Evolutionary conservation across 345 rosid species (phyloP), one percentile per base, ranked within the genome.

Genomic region (Brassica incana): DNA sequence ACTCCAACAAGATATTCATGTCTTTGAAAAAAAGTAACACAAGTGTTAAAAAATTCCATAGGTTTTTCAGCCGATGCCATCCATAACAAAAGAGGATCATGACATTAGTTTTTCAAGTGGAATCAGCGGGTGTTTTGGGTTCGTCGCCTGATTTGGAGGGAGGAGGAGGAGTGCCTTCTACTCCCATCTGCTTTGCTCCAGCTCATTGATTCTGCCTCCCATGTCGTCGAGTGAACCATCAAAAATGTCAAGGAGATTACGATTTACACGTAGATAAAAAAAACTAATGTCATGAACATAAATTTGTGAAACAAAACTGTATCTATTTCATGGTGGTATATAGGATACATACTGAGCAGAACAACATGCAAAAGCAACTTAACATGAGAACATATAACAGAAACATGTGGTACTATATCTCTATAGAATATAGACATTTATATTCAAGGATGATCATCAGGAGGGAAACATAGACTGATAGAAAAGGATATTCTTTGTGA

Each of bases 181-280:
- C 81, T 11, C 88, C 91, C 87, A 90, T 86, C 85, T 83, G 88
- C 88, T 89, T 78, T 87, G 88, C 86, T 90, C 93, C 76, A 87
- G 77, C 76, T 92, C 90, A 72, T 92, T 88, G 52, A 89, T 89
- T 76, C 88, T 84, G 85, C 23, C 50, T 70, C 91, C 90, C 93
- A 90, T 52, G 6, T 52, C 59, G 16, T 52, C 59, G 59, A 52
- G 59, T 52, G 59, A 15, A 48, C 16, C 56, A 15, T 52, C 63
- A 58, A 58, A 58, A 29, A 3, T 29, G 63, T 58, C 63, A 58
- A 58, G 63, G 63, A 58, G 1, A 8, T 58, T n/a, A n/a, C 15
- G 15, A 29, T 29, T 29, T 23, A 23, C 25, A 23, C 25, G 25
- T 23, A 23, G 25, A 23, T 23, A 23, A 23, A 23, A 23, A 23